Evolutionary conservation across 306 rosid genomes (phyloP), one percentile per base, ranked within the genome.

Genomic region (Prinsepia uniflora): DNA sequence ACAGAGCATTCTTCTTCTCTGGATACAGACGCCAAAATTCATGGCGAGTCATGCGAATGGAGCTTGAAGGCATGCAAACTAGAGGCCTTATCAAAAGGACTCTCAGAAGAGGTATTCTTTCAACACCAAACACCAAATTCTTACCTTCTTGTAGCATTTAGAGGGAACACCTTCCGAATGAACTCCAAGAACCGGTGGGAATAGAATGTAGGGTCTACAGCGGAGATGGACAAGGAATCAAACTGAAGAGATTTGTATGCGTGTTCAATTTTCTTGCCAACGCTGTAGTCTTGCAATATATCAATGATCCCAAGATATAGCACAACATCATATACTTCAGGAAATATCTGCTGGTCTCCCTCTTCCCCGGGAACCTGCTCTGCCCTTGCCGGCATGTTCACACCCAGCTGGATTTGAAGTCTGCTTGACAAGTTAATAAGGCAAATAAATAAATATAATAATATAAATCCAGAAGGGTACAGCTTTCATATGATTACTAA

Each of bases 301-400:
- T 94, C 99, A 68, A 94, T 94, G 75, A 91, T 91, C 6, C 99
- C 99, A 39, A 94, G 85, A 81, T 91, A 94, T 14, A 94, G 96
- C 53, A 94, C 99, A 0, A 94, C 99, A 52, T 94, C 99, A 24
- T 94, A 94, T 4, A 82, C 92, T 68, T 86, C 89, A 36, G 83
- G 91, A 52, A 91, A 91, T 81, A 79, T 84, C 76, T 85, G 82
- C 81, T 87, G 81, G 56, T 63, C 73, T 65, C 85, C 94, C 70
- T 89, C 73, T 58, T 83, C 84, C 48, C 89, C 97, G 18, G 82
- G 87, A 78, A 89, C 77, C 81, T 61, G 90, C 81, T 94, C 99
- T 70, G 99, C 99, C 84, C 99, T 91, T 30, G 99, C 86, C 6
- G 99, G 97, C 99, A 94, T 87, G 86, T 94, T 94, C 65, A 94